Conservation (phyloP, 306 rosid genomes). For the Citrullus colocynthis region DNA sequence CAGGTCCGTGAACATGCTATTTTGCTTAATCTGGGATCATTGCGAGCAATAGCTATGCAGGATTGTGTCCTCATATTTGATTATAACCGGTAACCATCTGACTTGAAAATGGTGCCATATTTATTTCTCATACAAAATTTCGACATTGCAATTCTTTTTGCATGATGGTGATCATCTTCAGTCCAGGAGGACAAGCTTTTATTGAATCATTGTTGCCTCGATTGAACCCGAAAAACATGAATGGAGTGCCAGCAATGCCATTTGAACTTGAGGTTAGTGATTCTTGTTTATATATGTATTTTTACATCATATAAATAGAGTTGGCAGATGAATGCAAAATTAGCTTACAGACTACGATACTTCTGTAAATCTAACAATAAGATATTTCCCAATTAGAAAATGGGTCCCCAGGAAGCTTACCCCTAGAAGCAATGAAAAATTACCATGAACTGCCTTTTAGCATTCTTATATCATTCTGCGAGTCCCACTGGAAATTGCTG, state of each 20-base stretch:
- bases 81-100: slow-evolving; percentile 48
- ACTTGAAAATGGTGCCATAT: slow-evolving; percentile 11
- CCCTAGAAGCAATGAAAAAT: neutral
- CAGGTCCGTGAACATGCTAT: slow-evolving; percentile 94
- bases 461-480: neutral
- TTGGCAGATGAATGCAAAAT: neutral
- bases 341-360: neutral
- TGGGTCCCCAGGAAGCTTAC: neutral
- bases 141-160: slow-evolving; percentile 10
- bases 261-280: slow-evolving; percentile 80
- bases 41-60: slow-evolving; percentile 90
- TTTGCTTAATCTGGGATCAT: slow-evolving; percentile 85
- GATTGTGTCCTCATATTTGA: slow-evolving; percentile 82
- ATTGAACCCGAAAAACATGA: slow-evolving; percentile 59
- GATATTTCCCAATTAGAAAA: neutral
- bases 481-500: neutral
- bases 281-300: neutral
- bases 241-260: slow-evolving; percentile 89
- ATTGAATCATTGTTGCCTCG: slow-evolving; percentile 72
- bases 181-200: slow-evolving; percentile 93
- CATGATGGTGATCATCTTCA: slow-evolving; percentile 23
- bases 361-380: neutral
- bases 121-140: neutral
- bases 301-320: neutral
- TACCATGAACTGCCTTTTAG: neutral